These are phyloP conservation scores for Botryotinia convoluta DNA, from an alignment of 2,329 filamentous ascomycete species.

Conservation along the genomic window DNA sequence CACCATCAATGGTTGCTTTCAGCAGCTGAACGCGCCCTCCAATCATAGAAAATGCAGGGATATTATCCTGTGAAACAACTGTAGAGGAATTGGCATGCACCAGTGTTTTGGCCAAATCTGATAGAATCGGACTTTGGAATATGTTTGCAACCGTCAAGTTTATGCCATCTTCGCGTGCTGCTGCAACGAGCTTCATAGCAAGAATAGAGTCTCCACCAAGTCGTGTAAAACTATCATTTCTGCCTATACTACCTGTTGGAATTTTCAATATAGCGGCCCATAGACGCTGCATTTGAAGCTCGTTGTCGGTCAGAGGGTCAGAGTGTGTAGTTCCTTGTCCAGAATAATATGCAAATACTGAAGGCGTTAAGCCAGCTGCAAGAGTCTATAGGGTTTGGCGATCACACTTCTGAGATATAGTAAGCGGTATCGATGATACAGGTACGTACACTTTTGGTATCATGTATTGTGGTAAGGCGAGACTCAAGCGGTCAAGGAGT, in stretches of 20 bases:
- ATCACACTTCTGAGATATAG: slow-evolving; percentile 38
- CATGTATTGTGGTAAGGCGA: slow-evolving; percentile 36
- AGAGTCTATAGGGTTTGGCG: slow-evolving; percentile 39
- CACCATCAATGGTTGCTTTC: slow-evolving; percentile 20
- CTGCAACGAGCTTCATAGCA: slow-evolving; percentile 47
- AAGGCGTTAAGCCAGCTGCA: background rate
- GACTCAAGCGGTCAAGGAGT: background rate
- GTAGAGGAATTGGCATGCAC: slow-evolving; percentile 28
- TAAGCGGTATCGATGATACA: slow-evolving; percentile 34
- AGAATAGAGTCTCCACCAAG: slow-evolving; percentile 40
- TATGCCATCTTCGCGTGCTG: slow-evolving; percentile 32
- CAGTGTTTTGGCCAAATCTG: slow-evolving; percentile 40
- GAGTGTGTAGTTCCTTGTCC: background rate
- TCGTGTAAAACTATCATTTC: slow-evolving; percentile 41
- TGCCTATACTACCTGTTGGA: slow-evolving; percentile 23
- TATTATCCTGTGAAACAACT: background rate
- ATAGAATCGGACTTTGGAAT: slow-evolving; percentile 43
- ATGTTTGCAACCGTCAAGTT: slow-evolving; percentile 43
- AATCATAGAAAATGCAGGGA: slow-evolving; percentile 27
- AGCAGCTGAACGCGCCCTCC: slow-evolving; percentile 25
- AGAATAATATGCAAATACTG: slow-evolving; percentile 11
- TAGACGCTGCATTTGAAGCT: slow-evolving; percentile 21
- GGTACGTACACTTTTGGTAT: slow-evolving; percentile 38
- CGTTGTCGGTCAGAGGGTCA: slow-evolving; percentile 9
- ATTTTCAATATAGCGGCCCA: slow-evolving; percentile 22